Conservation (phyloP, 179 eudicot genomes). For the Carnegiea gigantea region DNA sequence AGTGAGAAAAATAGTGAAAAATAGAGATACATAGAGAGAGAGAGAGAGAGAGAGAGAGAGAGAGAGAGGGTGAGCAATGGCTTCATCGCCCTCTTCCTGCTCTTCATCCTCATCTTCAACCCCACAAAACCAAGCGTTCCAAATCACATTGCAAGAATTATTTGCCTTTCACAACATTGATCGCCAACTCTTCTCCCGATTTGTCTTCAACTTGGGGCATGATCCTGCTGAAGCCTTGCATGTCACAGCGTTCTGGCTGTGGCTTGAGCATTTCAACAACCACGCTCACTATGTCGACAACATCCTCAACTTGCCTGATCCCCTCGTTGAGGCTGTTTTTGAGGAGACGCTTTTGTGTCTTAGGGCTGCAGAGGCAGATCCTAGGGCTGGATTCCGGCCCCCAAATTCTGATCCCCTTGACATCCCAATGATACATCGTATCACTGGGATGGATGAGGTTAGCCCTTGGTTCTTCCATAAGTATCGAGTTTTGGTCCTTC, state of each 20-base stretch:
- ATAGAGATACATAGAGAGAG: no score
- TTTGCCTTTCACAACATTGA: constrained; percentile 28
- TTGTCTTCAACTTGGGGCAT: constrained; percentile 15
- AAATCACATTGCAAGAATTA: constrained; percentile 20
- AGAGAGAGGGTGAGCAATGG: constrained; percentile 21
- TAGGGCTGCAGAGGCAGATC: constrained; percentile 27
- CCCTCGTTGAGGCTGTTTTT: constrained; percentile 22
- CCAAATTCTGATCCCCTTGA: background rate
- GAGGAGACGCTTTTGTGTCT: constrained; percentile 43
- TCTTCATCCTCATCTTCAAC: background rate
- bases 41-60: no score
- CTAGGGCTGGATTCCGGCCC: background rate
- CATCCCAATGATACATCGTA: constrained; percentile 29
- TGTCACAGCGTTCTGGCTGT: constrained; percentile 42
- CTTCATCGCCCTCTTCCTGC: background rate
- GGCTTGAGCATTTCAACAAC: constrained; percentile 37
- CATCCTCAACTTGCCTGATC: constrained; percentile 19
- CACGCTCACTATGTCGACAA: constrained; percentile 1
- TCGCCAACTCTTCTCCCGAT: constrained; percentile 20
- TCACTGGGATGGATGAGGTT: constrained; percentile 17
- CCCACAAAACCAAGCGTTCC: background rate
- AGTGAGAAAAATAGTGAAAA: background rate
- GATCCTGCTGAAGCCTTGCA: constrained; percentile 34
- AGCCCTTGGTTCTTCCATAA: constrained; percentile 36
- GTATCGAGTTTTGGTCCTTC: constrained; percentile 28